Conservation (phyloP, 2,329 filamentous ascomycete species). For the Akanthomyces uredinophilus region DNA sequence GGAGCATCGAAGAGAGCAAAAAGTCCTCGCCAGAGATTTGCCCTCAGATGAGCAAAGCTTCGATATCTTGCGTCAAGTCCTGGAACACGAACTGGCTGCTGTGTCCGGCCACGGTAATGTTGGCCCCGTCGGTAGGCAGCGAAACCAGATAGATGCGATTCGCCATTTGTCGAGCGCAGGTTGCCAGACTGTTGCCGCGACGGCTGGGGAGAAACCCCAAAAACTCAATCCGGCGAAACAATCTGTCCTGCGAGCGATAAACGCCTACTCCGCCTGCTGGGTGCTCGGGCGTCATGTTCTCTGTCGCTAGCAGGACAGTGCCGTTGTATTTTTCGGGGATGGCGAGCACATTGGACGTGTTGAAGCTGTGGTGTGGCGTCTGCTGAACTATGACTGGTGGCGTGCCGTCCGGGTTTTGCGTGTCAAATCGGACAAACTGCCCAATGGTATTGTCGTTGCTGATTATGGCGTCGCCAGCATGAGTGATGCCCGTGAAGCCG, state of each 20-base stretch:
- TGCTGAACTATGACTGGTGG: slow-evolving; percentile 4
- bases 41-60: background rate
- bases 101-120: slow-evolving; percentile 13
- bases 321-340: slow-evolving; percentile 12
- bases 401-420: slow-evolving; percentile 4
- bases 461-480: slow-evolving; percentile 9
- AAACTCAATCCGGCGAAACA: background rate
- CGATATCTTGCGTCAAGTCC: slow-evolving; percentile 1
- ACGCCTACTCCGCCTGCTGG: background rate
- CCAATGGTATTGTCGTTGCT: slow-evolving; percentile 11
- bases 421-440: slow-evolving; percentile 12
- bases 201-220: background rate
- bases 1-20: too few relatives aligned
- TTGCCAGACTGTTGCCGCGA: slow-evolving; percentile 1
- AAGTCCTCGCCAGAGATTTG: background rate
- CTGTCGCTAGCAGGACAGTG: slow-evolving; percentile 9
- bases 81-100: slow-evolving; percentile 12
- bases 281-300: slow-evolving; percentile 9
- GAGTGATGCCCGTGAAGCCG: slow-evolving; percentile 13
- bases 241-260: background rate
- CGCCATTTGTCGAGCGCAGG: slow-evolving; percentile 13
- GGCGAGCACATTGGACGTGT: slow-evolving; percentile 12
- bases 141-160: slow-evolving; percentile 14
- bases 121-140: slow-evolving; percentile 13
- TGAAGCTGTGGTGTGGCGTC: slow-evolving; percentile 11